Evolutionary conservation across 1,284 basidiomycete species (phyloP).

Genomic region (Tilletia indica): DNA sequence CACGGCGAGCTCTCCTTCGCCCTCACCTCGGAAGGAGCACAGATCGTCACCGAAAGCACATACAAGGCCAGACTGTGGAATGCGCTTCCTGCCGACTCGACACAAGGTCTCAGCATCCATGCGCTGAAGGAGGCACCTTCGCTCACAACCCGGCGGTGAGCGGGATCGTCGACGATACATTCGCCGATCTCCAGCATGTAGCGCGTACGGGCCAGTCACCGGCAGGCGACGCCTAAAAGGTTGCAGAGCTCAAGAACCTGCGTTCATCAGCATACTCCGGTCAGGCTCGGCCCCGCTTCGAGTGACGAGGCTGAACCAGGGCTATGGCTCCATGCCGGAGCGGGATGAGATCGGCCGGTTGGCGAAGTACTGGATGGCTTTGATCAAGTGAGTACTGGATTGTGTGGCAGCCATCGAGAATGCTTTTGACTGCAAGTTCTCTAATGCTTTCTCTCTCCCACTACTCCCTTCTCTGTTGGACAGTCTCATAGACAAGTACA

Average conservation of each 20-base stretch:
- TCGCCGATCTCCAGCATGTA: conserved; percentile 73
- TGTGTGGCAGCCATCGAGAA: background rate
- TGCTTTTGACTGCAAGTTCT: background rate
- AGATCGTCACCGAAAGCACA: conserved; percentile 34
- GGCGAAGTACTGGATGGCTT: conserved; percentile 70
- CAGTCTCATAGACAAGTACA: conserved; percentile 81
- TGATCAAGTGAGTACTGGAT: conserved; percentile 63
- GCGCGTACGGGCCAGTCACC: conserved; percentile 62
- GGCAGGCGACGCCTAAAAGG: conserved; percentile 38
- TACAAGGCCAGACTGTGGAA: conserved; percentile 50
- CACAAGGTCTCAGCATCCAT: conserved; percentile 39
- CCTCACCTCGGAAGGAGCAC: conserved; percentile 30
- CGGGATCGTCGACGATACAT: conserved; percentile 51
- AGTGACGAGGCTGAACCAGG: conserved; percentile 72
- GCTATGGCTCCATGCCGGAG: conserved; percentile 45
- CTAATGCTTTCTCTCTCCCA: background rate
- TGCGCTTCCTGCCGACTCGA: conserved; percentile 40
- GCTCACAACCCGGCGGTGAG: conserved; percentile 63
- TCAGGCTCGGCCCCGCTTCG: conserved; percentile 86
- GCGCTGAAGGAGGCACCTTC: conserved; percentile 67
- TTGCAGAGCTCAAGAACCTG: conserved; percentile 35
- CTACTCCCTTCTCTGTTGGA: conserved; percentile 61
- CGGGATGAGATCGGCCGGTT: conserved; percentile 41
- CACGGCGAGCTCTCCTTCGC: conserved; percentile 39
- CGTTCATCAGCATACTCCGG: conserved; percentile 75